These are phyloP conservation scores for Saitoella complicata DNA, from an alignment of 805 yeast species.

Conservation along the genomic window DNA sequence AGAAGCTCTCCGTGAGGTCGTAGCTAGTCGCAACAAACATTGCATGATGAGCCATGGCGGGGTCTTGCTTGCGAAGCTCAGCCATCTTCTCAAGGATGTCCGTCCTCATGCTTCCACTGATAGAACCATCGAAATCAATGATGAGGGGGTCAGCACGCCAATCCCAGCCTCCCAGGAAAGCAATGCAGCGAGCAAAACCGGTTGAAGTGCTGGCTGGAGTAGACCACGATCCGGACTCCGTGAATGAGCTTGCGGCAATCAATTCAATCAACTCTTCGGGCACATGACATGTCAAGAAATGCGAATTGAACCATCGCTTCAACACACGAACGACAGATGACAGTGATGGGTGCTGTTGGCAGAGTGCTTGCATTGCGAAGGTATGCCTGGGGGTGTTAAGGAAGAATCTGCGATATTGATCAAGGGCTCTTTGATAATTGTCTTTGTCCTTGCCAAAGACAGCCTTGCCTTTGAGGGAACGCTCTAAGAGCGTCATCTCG, in stretches of 20 bases:
- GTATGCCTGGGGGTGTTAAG: slow-evolving; percentile 34
- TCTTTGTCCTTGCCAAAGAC: slow-evolving; percentile 5
- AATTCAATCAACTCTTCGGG: slow-evolving; percentile 70
- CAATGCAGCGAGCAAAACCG: slow-evolving; percentile 63
- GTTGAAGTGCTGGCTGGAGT: slow-evolving; percentile 63
- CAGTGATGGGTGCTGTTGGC: slow-evolving; percentile 54
- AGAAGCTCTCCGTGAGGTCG: slow-evolving; percentile 74
- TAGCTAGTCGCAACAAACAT: slow-evolving; percentile 68
- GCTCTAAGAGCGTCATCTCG: slow-evolving; percentile 54
- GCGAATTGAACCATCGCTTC: slow-evolving; percentile 81
- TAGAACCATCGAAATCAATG: slow-evolving; percentile 42
- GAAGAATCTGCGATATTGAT: background rate
- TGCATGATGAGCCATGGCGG: slow-evolving; percentile 62
- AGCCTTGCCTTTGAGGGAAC: background rate
- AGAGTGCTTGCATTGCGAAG: slow-evolving; percentile 53
- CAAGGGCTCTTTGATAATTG: slow-evolving; percentile 28
- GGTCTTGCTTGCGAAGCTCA: slow-evolving; percentile 61
- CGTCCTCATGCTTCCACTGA: slow-evolving; percentile 10
- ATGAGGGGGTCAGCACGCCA: slow-evolving; percentile 83
- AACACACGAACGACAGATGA: slow-evolving; percentile 71
- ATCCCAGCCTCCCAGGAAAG: slow-evolving; percentile 70
- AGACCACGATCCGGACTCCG: slow-evolving; percentile 72
- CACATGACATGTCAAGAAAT: slow-evolving; percentile 53
- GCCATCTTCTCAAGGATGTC: slow-evolving; percentile 38
- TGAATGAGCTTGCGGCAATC: slow-evolving; percentile 66